Conservation (phyloP, 106 monocot genomes). For the Dendrobium catenatum region DNA sequence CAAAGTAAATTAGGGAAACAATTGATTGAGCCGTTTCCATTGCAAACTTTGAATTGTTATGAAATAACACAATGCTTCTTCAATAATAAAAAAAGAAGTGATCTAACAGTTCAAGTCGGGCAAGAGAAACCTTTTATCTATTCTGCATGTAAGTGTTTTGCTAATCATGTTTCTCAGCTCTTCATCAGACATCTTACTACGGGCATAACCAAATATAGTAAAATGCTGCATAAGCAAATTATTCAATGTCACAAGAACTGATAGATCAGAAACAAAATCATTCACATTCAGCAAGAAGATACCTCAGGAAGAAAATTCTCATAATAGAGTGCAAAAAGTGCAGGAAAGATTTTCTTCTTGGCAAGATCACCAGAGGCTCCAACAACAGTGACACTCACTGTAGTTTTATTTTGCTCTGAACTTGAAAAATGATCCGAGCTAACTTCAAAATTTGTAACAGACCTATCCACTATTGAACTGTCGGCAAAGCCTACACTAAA, state of each 20-base stretch:
- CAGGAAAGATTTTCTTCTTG: constrained; percentile 94
- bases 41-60: background rate
- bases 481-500: constrained; percentile 18
- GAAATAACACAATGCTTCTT: background rate
- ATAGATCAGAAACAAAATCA: background rate
- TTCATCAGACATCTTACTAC: constrained; percentile 68
- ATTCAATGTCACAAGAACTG: background rate
- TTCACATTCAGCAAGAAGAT: background rate
- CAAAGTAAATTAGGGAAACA: background rate
- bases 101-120: background rate
- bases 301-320: constrained; percentile 81
- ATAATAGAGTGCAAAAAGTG: constrained; percentile 81
- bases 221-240: constrained; percentile 55
- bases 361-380: constrained; percentile 98
- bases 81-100: background rate
- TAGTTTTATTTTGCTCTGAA: constrained; percentile 21
- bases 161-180: constrained; percentile 71
- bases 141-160: constrained; percentile 70
- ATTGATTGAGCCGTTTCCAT: background rate
- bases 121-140: constrained; percentile 47
- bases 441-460: constrained; percentile 8
- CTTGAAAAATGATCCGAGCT: constrained; percentile 4
- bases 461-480: constrained; percentile 16
- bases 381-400: constrained; percentile 74
- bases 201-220: constrained; percentile 84